These are phyloP conservation scores for Thalassiosira ordinaria DNA, from an alignment of 352 stramenopile species.

Conservation along the genomic window DNA sequence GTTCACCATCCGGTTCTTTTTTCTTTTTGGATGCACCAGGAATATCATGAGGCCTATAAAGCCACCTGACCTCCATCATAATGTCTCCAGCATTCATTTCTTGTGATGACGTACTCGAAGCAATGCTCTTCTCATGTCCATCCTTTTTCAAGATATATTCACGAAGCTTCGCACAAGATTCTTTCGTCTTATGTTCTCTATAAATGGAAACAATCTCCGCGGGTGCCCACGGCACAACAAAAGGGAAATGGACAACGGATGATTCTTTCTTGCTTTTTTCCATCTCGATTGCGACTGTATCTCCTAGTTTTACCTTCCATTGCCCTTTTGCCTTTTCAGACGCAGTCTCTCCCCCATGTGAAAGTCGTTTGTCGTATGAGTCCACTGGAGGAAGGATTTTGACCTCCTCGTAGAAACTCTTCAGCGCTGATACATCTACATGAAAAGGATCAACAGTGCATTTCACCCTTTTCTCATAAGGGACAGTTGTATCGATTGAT, in stretches of 20 bases:
- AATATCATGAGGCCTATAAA: conserved; percentile 69
- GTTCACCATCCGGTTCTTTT: conserved; percentile 2
- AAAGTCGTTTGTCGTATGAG: conserved; percentile 44
- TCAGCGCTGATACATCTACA: conserved; percentile 63
- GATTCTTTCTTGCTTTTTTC: conserved; percentile 27
- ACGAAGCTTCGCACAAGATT: conserved; percentile 41
- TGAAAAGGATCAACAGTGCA: conserved; percentile 52
- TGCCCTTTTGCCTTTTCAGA: neutral
- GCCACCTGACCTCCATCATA: conserved; percentile 79
- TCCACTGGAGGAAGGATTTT: conserved; percentile 45
- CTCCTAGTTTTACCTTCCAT: conserved; percentile 68
- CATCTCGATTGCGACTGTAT: conserved; percentile 65
- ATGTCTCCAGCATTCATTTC: conserved; percentile 15
- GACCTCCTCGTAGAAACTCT: conserved; percentile 68
- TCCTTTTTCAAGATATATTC: conserved; percentile 17
- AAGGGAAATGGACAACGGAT: conserved; percentile 39
- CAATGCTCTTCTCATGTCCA: conserved; percentile 3
- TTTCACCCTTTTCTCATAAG: conserved; percentile 8
- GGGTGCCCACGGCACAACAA: conserved; percentile 58
- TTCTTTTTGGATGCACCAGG: conserved; percentile 45
- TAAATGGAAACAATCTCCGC: conserved; percentile 82
- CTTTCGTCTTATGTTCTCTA: conserved; percentile 52
- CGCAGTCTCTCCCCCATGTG: neutral
- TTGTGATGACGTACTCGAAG: neutral
- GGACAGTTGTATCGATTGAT: neutral